Evolutionary conservation across 495 filamentous ascomycete species (phyloP).

Genomic region (Talaromyces ruber): DNA sequence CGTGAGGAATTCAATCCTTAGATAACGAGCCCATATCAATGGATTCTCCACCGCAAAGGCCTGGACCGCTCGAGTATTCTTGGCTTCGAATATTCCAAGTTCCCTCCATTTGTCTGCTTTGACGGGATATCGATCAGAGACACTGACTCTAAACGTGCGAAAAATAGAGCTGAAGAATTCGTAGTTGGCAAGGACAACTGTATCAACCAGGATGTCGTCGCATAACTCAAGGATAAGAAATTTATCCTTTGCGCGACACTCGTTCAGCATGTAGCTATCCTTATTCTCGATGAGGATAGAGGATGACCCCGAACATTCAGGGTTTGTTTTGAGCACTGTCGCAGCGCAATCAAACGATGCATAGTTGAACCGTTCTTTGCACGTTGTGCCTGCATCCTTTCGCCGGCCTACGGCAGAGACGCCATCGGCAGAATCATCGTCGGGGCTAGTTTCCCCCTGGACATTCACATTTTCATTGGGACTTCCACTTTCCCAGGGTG

Average conservation of each 20-base stretch:
- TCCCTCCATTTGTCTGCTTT: constrained; percentile 89
- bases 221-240: constrained; percentile 85
- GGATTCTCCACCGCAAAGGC: constrained; percentile 89
- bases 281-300: constrained; percentile 92
- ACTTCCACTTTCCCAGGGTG: constrained; percentile 24
- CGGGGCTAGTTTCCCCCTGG: constrained; percentile 19
- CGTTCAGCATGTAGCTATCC: constrained; percentile 96
- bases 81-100: constrained; percentile 78
- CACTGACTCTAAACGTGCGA: constrained; percentile 77
- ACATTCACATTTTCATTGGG: constrained; percentile 16
- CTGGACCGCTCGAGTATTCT: constrained; percentile 88
- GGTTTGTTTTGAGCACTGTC: constrained; percentile 84
- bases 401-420: constrained; percentile 45
- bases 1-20: constrained; percentile 81
- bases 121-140: constrained; percentile 87
- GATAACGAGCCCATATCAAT: constrained; percentile 88
- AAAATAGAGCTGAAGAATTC: constrained; percentile 99
- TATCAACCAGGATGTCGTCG: constrained; percentile 93
- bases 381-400: constrained; percentile 92
- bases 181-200: constrained; percentile 91
- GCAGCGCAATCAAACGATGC: constrained; percentile 95
- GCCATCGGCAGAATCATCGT: constrained; percentile 26
- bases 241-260: constrained; percentile 80
- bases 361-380: constrained; percentile 92
- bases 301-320: constrained; percentile 72